These are phyloP conservation scores for Mycena polygramma DNA, from an alignment of 768 basidiomycete species.

Conservation along the genomic window DNA sequence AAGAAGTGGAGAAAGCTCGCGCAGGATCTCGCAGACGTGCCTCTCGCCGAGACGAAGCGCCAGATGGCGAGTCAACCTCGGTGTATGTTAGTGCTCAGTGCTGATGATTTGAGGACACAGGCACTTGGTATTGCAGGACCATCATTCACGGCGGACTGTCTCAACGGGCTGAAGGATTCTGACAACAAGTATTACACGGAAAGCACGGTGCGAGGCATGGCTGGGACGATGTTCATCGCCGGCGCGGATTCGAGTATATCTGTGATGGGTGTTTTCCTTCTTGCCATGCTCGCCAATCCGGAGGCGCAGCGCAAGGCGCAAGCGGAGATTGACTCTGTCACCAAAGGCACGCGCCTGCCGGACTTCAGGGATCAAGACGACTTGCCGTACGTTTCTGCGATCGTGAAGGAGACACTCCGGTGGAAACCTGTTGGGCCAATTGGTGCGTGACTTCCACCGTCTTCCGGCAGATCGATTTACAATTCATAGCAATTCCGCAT, in stretches of 20 bases:
- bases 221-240: constrained; percentile 15
- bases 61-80: neutral
- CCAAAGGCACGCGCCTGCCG: neutral
- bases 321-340: neutral
- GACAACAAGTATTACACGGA: constrained; percentile 5
- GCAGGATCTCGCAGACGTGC: neutral
- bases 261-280: constrained; percentile 5
- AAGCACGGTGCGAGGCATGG: neutral
- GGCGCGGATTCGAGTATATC: constrained; percentile 19
- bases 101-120: neutral
- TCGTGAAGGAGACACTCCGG: constrained; percentile 7
- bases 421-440: constrained; percentile 9
- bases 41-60: constrained; percentile 19
- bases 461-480: too few relatives aligned
- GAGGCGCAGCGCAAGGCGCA: neutral
- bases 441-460: neutral
- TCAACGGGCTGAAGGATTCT: neutral
- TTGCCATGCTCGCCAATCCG: constrained; percentile 3
- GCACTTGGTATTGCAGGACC: constrained; percentile 7
- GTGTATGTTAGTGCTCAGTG: neutral
- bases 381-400: neutral
- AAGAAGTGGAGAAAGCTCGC: constrained; percentile 10
- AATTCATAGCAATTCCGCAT: neutral
- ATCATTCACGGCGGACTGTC: constrained; percentile 4
- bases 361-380: neutral